A percentile compares a stretch with the other conserved stretches of the same genome.
Conservation (phyloP, 2,329 filamentous ascomycete species). For the Colletotrichum costaricense region DNA sequence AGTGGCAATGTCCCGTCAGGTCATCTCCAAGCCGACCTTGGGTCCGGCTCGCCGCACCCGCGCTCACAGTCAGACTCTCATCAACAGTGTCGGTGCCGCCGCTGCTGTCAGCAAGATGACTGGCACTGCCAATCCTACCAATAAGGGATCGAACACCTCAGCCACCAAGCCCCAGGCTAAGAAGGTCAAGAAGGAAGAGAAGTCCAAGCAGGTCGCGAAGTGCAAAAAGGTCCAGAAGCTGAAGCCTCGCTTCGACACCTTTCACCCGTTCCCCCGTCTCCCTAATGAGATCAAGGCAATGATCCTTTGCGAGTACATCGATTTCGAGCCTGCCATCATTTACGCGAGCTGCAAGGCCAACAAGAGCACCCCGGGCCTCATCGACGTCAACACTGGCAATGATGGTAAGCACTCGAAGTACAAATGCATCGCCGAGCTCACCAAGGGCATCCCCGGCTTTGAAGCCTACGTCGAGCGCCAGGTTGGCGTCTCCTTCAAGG, state of each 20-base stretch:
- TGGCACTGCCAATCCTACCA: too few species aligned
- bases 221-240: not conserved
- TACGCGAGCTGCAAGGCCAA: not conserved
- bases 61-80: not conserved
- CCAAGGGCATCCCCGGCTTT: not conserved
- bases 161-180: not conserved
- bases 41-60: not conserved
- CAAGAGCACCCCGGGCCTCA: not conserved
- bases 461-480: not conserved
- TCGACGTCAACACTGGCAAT: not conserved
- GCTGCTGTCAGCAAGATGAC: not conserved
- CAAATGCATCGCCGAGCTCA: not conserved
- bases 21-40: not conserved
- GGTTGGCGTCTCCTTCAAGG: not conserved
- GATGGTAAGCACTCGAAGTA: not conserved
- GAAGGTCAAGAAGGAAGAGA: not conserved
- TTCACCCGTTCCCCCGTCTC: not conserved
- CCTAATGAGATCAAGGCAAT: not conserved
- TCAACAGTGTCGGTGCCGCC: not conserved
- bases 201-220: not conserved
- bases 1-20: not conserved
- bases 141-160: not conserved
- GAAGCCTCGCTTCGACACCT: not conserved
- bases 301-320: not conserved
- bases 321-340: not conserved